Percentiles rank a stretch among this genome's conserved stretches.
Conservation (phyloP, 495 filamentous ascomycete species). For the Tuber brumale region DNA sequence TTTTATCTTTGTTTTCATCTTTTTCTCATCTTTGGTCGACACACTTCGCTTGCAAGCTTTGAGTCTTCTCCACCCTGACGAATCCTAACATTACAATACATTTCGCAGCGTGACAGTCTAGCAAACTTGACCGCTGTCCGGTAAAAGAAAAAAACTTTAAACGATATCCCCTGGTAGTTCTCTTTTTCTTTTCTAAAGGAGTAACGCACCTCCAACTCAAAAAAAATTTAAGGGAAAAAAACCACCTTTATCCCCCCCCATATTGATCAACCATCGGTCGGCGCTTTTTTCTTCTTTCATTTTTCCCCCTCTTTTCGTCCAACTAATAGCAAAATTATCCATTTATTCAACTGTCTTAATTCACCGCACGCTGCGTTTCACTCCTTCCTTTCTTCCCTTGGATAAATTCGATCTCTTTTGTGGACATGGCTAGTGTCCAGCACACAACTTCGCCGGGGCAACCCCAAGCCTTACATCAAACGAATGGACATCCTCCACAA, state of each 20-base stretch:
- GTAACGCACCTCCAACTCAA: background rate
- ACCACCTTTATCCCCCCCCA: background rate
- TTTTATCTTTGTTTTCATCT: slow-evolving; percentile 24
- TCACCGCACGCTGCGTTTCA: background rate
- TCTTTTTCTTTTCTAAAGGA: background rate
- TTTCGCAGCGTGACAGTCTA: background rate
- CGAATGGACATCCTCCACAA: slow-evolving; percentile 40
- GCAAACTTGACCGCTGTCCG: background rate
- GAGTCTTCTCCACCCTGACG: background rate
- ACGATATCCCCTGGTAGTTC: background rate
- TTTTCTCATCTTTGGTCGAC: slow-evolving; percentile 29
- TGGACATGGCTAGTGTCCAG: slow-evolving; percentile 32
- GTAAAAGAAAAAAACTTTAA: background rate
- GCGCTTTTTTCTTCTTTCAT: background rate
- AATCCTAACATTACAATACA: slow-evolving; percentile 3
- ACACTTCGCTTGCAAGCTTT: slow-evolving; percentile 4
- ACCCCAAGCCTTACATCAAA: slow-evolving; percentile 37
- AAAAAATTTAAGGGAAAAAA: background rate
- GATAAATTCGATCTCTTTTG: background rate
- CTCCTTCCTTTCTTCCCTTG: background rate
- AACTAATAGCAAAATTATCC: background rate
- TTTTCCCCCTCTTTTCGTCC: background rate
- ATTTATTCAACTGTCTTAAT: background rate
- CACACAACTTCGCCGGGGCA: slow-evolving; percentile 40
- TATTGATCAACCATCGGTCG: background rate